Conservation (phyloP, 257 asterid species). For the Plectranthus barbatus region DNA sequence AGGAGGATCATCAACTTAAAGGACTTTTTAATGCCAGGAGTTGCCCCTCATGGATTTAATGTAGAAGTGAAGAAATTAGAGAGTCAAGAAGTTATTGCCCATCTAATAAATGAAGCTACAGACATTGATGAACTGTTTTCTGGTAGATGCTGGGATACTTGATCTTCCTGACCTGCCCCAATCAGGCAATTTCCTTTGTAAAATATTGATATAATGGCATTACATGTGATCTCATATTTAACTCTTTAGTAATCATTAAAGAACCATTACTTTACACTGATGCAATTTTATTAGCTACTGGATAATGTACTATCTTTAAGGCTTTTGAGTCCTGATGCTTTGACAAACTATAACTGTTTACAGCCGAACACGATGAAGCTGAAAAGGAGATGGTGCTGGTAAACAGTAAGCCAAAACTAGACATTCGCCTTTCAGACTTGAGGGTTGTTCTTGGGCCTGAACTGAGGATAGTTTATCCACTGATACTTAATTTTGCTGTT, state of each 20-base stretch:
- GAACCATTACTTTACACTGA: neutral
- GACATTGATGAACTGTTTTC: neutral
- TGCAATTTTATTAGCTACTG: neutral
- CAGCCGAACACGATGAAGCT: slow-evolving; percentile 72
- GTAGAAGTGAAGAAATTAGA: neutral
- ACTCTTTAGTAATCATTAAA: too few species aligned
- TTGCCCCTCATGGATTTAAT: neutral
- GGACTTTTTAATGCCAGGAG: neutral
- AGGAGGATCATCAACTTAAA: neutral
- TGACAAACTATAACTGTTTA: slow-evolving; percentile 12
- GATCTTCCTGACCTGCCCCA: neutral
- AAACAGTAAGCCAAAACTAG: slow-evolving; percentile 73
- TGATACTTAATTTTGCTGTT: slow-evolving; percentile 93
- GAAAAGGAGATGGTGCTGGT: slow-evolving; percentile 70
- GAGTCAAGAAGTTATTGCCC: neutral
- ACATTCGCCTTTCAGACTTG: slow-evolving; percentile 72
- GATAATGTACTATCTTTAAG: neutral
- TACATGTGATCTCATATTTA: too few species aligned
- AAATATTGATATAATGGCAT: neutral
- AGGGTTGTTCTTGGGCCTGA: slow-evolving; percentile 90
- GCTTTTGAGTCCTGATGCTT: slow-evolving; percentile 13
- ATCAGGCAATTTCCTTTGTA: neutral
- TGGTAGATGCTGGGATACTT: neutral
- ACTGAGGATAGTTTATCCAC: slow-evolving; percentile 81
- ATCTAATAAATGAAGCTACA: neutral